Evolutionary conservation across 2,329 filamentous ascomycete genomes (phyloP), one percentile per base, ranked within the genome.

Genomic region (Beauveria medogensis): DNA sequence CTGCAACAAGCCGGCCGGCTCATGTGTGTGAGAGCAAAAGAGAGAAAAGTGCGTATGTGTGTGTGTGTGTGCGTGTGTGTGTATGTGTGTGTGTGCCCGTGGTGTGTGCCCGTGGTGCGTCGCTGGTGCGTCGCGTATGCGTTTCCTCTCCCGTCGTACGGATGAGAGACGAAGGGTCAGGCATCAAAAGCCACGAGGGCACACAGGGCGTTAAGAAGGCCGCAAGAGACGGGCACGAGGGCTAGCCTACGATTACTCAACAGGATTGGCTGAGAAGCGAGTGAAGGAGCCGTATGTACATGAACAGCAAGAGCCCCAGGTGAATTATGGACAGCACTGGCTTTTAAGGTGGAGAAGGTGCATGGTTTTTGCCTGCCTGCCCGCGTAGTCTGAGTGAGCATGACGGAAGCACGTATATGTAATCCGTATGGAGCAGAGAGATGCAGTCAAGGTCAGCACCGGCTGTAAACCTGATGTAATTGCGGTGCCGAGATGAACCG

Each of bases 401-500:
- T 41, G 24, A 26, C 22, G 40, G 5, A n/a, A 12, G 34, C 16
- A 22, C 9, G n/a, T n/a, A n/a, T n/a, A n/a, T n/a, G n/a, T n/a
- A n/a, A n/a, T n/a, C n/a, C n/a, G n/a, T 26, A 58, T 47, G 55
- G 55, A 58, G 46, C 47, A 51, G 37, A 58, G 40, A 55, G 53
- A 55, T 41, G 20, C 34, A 54, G 37, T 40, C 26, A 20, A 57
- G 24, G 30, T 46, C 26, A 48, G 54, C 43, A 48, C 55, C 30
- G 44, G 44, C 14, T 20, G 44, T 57, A 41, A 57, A 24, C n/a
- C 47, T 48, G 16, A 12, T 24, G 9, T 7, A 26, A 37, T 46
- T 44, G 24, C 52, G 18, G 44, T 55, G 44, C 52, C 52, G 52
- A 55, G 40, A 28, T 30, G 52, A 26, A 30, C 22, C 24, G 40